Base-by-base conservation (phyloP, 2,329 filamentous ascomycete species). In the Neonectria hederae region DNA sequence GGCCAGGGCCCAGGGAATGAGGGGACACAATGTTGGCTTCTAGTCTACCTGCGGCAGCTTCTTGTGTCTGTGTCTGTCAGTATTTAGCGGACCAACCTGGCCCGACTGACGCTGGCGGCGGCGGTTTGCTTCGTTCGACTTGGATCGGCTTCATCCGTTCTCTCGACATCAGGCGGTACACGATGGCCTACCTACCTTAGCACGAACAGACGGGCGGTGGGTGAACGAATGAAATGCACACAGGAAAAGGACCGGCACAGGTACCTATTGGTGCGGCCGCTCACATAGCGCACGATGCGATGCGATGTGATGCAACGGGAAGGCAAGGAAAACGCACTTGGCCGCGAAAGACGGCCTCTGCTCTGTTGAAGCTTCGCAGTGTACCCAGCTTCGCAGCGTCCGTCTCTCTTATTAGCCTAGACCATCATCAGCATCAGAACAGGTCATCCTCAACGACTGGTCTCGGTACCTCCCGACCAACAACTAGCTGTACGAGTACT, bases 391-490 rank as follows among this genome's bases (percentile, higher is more conserved):
- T 32, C 35, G 45, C 40, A 19, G 8, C 42, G 46, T 30, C 52
- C 59, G 11, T 63, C 6, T 63, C 57, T 55, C 59, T 26, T 30
- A n/a, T 58, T 49, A 48, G 54, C 51, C 49, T 56, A 54, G 43
- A 66, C 63, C 48, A 63, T 40, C 43, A n/a, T n/a, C n/a, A n/a
- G n/a, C n/a, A n/a, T n/a, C n/a, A 52, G 53, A 63, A 58, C 49
- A 26, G 59, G 54, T 48, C 24, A 62, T 53, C 55, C 30, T 57
- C 55, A 65, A 58, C 59, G 57, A 38, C 64, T 69, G 57, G 61
- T 52, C 60, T 73, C 71, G 71, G 71, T 55, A 73, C 65, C 65
- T 70, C 67, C 71, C 71, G 71, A 70, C 58, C 63, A 66, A 58
- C 61, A n/a, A n/a, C n/a, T n/a, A n/a, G n/a, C n/a, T 28, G 28